These are phyloP conservation scores for Saksenaea vasiformis DNA, from an alignment of 371 early-diverging fungal species.

Conservation along the genomic window DNA sequence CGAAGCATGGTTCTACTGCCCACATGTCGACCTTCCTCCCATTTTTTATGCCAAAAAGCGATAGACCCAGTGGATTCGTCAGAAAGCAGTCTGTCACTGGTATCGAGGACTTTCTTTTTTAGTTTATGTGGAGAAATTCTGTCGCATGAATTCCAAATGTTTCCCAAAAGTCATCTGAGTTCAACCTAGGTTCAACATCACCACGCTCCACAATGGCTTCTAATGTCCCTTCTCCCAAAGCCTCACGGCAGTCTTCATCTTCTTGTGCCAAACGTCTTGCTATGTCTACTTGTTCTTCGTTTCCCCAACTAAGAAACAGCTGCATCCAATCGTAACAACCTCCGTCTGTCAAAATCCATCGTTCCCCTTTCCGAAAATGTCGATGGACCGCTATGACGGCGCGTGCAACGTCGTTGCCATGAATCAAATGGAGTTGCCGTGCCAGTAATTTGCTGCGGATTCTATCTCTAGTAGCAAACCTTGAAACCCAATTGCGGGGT, in stretches of 20 bases:
- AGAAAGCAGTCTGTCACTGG: not conserved
- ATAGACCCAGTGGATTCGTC: too few species aligned
- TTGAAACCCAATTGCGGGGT: constrained; percentile 46
- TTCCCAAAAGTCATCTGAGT: constrained; percentile 50
- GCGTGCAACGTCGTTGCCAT: constrained; percentile 48
- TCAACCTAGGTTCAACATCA: constrained; percentile 32
- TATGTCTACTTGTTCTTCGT: constrained; percentile 28
- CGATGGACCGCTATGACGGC: constrained; percentile 40
- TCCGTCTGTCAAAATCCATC: constrained; percentile 48
- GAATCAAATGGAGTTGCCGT: constrained; percentile 48
- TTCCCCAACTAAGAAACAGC: constrained; percentile 42
- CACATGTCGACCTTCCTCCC: too few species aligned
- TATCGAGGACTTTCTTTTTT: constrained; percentile 2
- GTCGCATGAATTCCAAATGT: constrained; percentile 36
- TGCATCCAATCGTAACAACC: constrained; percentile 46
- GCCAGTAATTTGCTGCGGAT: constrained; percentile 34
- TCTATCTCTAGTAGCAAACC: constrained; percentile 34
- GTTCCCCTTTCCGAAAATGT: constrained; percentile 27
- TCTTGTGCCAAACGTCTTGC: constrained; percentile 27
- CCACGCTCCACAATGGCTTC: constrained; percentile 32
- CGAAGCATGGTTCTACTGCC: too few species aligned
- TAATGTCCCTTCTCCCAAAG: constrained; percentile 27
- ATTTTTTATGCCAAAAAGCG: too few species aligned
- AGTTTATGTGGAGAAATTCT: constrained; percentile 34
- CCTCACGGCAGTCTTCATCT: constrained; percentile 22